These are phyloP conservation scores for Aspergillus ochraceus DNA, from an alignment of 2,329 filamentous ascomycete genomes.

Conservation along the genomic window DNA sequence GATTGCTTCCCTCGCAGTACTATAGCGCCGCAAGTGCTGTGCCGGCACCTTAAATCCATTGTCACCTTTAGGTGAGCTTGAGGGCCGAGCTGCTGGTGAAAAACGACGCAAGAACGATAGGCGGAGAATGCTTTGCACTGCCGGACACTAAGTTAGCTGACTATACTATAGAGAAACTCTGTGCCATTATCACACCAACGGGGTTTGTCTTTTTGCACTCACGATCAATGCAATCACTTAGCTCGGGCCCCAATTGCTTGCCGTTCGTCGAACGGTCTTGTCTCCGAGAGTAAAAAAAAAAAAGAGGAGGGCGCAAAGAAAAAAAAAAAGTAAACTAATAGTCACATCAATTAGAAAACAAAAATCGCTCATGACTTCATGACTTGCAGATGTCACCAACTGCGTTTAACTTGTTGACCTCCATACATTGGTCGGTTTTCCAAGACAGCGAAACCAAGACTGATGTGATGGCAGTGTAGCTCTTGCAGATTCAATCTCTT, in stretches of 20 bases:
- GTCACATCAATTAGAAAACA: background rate
- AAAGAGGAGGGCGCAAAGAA: background rate
- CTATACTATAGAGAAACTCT: constrained; percentile 5
- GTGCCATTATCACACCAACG: constrained; percentile 13
- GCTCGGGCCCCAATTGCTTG: background rate
- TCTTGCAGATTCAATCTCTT: constrained; percentile 22
- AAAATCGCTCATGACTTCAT: background rate
- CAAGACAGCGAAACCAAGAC: constrained; percentile 9
- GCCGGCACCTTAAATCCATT: constrained; percentile 5
- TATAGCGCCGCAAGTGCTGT: constrained; percentile 14
- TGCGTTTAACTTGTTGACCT: constrained; percentile 21
- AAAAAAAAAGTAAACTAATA: background rate
- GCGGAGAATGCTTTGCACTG: constrained; percentile 15
- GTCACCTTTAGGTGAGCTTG: constrained; percentile 4
- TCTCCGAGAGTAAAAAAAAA: background rate
- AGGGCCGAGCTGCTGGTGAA: background rate
- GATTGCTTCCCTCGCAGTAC: background rate
- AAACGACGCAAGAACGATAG: constrained; percentile 20
- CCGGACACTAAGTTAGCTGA: constrained; percentile 10
- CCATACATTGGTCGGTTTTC: constrained; percentile 18
- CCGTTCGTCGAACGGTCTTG: background rate
- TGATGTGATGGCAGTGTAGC: constrained; percentile 22
- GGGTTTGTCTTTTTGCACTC: background rate
- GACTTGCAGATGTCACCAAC: constrained; percentile 29
- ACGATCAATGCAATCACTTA: constrained; percentile 2